Evolutionary conservation across 1,284 basidiomycete species (phyloP), one percentile per base, ranked within the genome.

Genomic region (Moesziomyces parantarcticus): DNA sequence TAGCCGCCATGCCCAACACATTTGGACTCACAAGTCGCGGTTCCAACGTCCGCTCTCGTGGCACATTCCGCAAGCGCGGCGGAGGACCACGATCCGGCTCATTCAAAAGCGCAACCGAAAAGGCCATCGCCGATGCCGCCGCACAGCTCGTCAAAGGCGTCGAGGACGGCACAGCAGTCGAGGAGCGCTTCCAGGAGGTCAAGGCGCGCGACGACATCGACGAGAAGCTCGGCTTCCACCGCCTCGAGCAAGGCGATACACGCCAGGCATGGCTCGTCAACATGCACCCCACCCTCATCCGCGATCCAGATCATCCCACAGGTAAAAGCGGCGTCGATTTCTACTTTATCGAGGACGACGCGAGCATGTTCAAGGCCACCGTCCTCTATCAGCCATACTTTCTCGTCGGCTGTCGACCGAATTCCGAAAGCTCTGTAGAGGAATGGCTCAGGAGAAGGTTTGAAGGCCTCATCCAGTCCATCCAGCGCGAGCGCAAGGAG

Each of bases 271-370:
- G 97, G 97, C 87, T 99, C 82, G 91, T 99, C 67, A 98, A 98
- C 84, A 99, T 99, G 95, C 96, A 97, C 84, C 93, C 95, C 90
- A 97, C 94, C 0, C 85, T 97, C 5, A 84, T 97, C 20, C 92
- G 92, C 83, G 93, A 95, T 78, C 74, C 78, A 5, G 63, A 65
- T 6, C 76, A 79, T 44, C 62, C 82, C 10, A 74, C 70, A 7
- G 82, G 82, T 22, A 74, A 76, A 18, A 90, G 90, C 72, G 92
- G 91, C 11, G 95, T 99, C 11, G 96, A 99, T 81, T 97, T 91
- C 78, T 98, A 97, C 85, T 99, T 99, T 80, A 94, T 99, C 76
- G 90, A 98, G 85, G 95, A 99, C 80, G 94, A 98, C 71, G 96
- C 96, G 5, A 89, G 88, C 34, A 93, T 93, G 90, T 99, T 99